Evolutionary conservation across 257 asterid genomes (phyloP).

Genomic region (Capsicum rhomboideum): DNA sequence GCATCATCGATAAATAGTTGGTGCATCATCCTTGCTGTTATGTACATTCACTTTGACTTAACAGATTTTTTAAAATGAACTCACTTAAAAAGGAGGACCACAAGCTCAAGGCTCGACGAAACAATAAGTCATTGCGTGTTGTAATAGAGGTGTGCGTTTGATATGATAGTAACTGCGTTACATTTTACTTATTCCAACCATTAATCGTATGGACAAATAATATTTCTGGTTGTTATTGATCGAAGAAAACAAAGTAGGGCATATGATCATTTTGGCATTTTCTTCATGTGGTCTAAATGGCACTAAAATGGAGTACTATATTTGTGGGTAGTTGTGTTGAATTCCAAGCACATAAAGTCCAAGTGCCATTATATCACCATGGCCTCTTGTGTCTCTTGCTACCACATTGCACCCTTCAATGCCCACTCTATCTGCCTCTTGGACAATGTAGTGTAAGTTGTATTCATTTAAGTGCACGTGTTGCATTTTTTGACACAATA

Average conservation of each 20-base stretch:
- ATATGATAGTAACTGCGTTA: not conserved
- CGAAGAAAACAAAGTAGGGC: not conserved
- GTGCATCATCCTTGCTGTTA: no score
- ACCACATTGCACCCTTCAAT: no score
- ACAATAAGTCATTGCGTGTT: not conserved
- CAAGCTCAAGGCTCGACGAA: not conserved
- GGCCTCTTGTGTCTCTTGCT: not conserved
- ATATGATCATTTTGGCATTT: not conserved
- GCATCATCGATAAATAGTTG: not conserved
- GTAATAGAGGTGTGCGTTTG: not conserved
- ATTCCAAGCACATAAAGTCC: not conserved
- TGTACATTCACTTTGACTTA: not conserved
- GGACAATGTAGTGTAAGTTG: no score
- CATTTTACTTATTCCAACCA: not conserved
- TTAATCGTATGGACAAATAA: not conserved
- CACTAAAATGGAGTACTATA: not conserved
- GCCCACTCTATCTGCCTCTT: no score
- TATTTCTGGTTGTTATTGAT: not conserved
- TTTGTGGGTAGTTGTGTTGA: not conserved
- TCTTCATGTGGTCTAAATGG: not conserved
- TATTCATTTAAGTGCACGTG: no score
- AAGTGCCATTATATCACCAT: not conserved
- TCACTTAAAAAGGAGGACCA: not conserved
- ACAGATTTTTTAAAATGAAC: not conserved
- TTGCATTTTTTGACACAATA: no score